Conservation (phyloP, 768 basidiomycete species). For the Trametes villosa region DNA sequence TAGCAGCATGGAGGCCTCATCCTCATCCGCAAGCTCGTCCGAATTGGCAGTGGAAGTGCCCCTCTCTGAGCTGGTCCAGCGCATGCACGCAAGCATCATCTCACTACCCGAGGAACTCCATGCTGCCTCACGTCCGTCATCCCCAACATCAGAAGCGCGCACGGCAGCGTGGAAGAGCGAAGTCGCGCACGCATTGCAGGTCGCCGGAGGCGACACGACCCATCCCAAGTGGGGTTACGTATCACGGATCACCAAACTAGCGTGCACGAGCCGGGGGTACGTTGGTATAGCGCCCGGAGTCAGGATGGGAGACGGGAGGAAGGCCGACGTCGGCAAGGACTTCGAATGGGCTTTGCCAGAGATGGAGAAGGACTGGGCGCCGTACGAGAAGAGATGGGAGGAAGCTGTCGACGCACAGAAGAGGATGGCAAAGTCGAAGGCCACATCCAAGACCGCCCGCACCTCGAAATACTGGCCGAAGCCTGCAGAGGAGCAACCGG, state of each 20-base stretch:
- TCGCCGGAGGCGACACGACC: slow-evolving; percentile 44
- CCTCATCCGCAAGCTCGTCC: background rate
- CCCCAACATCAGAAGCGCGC: slow-evolving; percentile 37
- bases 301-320: slow-evolving; percentile 30
- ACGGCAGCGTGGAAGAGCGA: slow-evolving; percentile 38
- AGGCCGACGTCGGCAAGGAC: slow-evolving; percentile 27
- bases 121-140: slow-evolving; percentile 40
- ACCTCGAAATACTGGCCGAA: slow-evolving; percentile 28
- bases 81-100: slow-evolving; percentile 1
- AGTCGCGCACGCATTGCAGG: slow-evolving; percentile 40
- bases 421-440: slow-evolving; percentile 10
- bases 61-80: slow-evolving; percentile 2
- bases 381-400: slow-evolving; percentile 46
- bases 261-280: slow-evolving; percentile 42
- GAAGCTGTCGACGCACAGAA: slow-evolving; percentile 25
- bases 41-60: background rate
- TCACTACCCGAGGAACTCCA: slow-evolving; percentile 35
- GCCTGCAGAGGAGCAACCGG: background rate
- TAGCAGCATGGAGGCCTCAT: slow-evolving; percentile 4
- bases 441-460: background rate
- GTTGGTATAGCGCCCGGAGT: slow-evolving; percentile 30
- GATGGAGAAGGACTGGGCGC: slow-evolving; percentile 54
- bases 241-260: slow-evolving; percentile 44
- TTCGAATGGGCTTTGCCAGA: slow-evolving; percentile 45
- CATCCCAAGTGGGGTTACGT: slow-evolving; percentile 54